These are phyloP conservation scores for Chalaropsis thielavioides DNA, from an alignment of 2,329 filamentous ascomycete species.

Conservation along the genomic window DNA sequence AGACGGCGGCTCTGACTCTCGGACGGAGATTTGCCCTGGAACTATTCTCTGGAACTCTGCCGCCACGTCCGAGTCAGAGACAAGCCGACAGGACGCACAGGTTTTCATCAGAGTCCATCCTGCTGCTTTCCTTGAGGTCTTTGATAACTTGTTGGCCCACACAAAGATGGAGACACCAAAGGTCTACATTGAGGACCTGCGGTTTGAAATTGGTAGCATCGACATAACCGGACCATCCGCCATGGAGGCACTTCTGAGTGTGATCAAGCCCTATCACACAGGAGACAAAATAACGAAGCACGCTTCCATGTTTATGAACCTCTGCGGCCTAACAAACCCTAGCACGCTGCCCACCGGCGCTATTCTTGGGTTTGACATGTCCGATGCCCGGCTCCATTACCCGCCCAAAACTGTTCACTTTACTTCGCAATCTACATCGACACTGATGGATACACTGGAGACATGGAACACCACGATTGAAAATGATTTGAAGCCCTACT, in stretches of 20 bases:
- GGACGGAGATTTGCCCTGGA: constrained; percentile 53
- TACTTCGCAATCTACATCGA: constrained; percentile 21
- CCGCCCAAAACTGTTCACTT: constrained; percentile 47
- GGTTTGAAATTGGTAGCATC: constrained; percentile 51
- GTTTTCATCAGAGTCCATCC: constrained; percentile 69
- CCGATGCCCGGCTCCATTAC: constrained; percentile 68
- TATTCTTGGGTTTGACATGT: constrained; percentile 55
- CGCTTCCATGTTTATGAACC: constrained; percentile 34
- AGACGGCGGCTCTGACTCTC: constrained; percentile 27
- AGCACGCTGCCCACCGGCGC: constrained; percentile 54
- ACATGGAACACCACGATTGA: constrained; percentile 48
- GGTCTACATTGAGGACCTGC: constrained; percentile 51
- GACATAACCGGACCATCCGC: constrained; percentile 53
- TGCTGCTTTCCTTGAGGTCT: constrained; percentile 57
- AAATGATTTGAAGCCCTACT: constrained; percentile 30
- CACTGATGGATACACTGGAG: constrained; percentile 46
- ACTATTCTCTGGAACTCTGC: constrained; percentile 60
- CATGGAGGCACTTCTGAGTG: constrained; percentile 59
- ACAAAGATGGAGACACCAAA: constrained; percentile 46
- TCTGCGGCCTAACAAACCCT: constrained; percentile 50
- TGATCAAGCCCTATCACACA: constrained; percentile 41
- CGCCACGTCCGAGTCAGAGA: neutral
- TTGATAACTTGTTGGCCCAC: constrained; percentile 45
- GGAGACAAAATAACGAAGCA: constrained; percentile 27
- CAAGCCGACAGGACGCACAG: constrained; percentile 21